These are phyloP conservation scores for Apophysomyces ossiformis DNA, from an alignment of 371 early-diverging fungal genomes.

Conservation along the genomic window DNA sequence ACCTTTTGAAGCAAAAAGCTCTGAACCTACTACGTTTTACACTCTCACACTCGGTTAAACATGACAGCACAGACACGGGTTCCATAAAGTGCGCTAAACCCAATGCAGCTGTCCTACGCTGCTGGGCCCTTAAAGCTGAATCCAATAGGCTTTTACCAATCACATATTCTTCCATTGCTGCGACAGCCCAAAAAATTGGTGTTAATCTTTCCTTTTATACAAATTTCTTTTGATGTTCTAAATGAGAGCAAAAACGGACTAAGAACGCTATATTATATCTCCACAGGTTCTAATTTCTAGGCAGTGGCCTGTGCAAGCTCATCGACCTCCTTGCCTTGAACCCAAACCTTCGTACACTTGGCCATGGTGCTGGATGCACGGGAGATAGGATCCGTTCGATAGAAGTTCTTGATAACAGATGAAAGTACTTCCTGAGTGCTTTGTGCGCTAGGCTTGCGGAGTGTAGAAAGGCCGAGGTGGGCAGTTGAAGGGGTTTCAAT, in stretches of 20 bases:
- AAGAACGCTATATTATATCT: not conserved
- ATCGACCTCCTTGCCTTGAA: slow-evolving; percentile 41
- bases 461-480: slow-evolving; percentile 65
- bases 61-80: too few relatives aligned
- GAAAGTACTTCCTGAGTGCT: slow-evolving; percentile 51
- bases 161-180: too few relatives aligned
- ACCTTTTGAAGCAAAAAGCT: too few relatives aligned
- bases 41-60: too few relatives aligned
- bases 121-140: too few relatives aligned
- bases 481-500: slow-evolving; percentile 65
- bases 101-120: too few relatives aligned
- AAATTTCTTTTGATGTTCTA: slow-evolving; percentile 10
- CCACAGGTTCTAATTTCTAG: slow-evolving; percentile 24
- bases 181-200: not conserved
- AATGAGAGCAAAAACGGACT: slow-evolving; percentile 5
- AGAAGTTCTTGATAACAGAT: slow-evolving; percentile 84
- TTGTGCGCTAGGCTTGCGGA: slow-evolving; percentile 52
- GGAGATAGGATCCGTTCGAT: slow-evolving; percentile 93
- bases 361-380: slow-evolving; percentile 97
- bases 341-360: slow-evolving; percentile 80
- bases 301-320: slow-evolving; percentile 44
- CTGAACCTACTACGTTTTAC: too few relatives aligned
- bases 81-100: too few relatives aligned
- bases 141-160: too few relatives aligned
- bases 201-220: slow-evolving; percentile 1